Evolutionary conservation across 2,329 filamentous ascomycete genomes (phyloP).

Genomic region (Thermothelomyces thermophilus): DNA sequence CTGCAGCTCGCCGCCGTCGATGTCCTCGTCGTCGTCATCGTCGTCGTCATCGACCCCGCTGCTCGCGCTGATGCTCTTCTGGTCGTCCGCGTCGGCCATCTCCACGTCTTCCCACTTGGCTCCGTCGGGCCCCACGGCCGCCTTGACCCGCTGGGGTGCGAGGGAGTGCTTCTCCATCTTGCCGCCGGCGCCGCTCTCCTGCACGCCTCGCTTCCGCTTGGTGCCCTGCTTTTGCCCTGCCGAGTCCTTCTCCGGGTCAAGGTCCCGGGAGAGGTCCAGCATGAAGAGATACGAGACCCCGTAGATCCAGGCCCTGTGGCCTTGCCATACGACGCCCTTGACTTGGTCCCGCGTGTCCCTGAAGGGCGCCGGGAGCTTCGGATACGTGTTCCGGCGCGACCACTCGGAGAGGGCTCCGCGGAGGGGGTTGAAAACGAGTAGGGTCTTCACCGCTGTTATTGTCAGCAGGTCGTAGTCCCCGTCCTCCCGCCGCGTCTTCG

Average conservation of each 20-base stretch:
- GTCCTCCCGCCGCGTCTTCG: constrained; percentile 36
- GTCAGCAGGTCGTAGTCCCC: constrained; percentile 48
- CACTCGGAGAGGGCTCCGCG: constrained; percentile 73
- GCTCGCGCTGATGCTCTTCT: constrained; percentile 26
- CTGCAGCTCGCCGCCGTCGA: constrained; percentile 29
- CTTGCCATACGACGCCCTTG: constrained; percentile 81
- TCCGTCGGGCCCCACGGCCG: constrained; percentile 31
- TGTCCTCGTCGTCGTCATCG: constrained; percentile 36
- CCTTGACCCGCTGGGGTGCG: constrained; percentile 37
- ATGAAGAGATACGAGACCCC: constrained; percentile 83
- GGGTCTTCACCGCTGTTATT: constrained; percentile 51
- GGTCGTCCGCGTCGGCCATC: constrained; percentile 29
- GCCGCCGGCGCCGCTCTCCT: constrained; percentile 46
- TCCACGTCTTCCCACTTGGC: constrained; percentile 31
- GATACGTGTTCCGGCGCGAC: constrained; percentile 76
- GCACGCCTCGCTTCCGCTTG: constrained; percentile 49
- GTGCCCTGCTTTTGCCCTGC: constrained; percentile 32
- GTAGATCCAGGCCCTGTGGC: constrained; percentile 76
- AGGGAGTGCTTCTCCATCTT: constrained; percentile 44
- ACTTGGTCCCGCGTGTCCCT: constrained; percentile 68
- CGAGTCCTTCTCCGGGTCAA: constrained; percentile 38
- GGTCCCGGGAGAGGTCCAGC: constrained; percentile 74
- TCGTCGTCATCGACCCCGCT: constrained; percentile 37
- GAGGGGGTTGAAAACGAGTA: constrained; percentile 75
- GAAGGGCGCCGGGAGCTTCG: constrained; percentile 67